These are phyloP conservation scores for Exsudoporus floridanus DNA, from an alignment of 1,284 basidiomycete genomes.

Conservation along the genomic window DNA sequence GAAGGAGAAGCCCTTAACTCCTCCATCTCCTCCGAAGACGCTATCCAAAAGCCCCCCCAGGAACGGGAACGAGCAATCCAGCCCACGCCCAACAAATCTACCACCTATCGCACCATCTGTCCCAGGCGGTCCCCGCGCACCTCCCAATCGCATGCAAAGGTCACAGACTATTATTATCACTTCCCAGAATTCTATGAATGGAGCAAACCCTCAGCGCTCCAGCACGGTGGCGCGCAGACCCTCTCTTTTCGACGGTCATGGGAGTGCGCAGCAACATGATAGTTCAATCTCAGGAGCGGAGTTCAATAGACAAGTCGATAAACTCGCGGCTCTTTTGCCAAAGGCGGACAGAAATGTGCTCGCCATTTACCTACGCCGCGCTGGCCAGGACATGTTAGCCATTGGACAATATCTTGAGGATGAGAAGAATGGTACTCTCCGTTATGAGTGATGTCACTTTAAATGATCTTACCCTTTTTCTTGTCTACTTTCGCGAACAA, in stretches of 20 bases:
- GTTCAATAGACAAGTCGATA: slow-evolving; percentile 66
- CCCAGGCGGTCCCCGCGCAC: slow-evolving; percentile 75
- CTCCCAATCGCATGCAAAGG: slow-evolving; percentile 58
- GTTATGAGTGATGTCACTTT: slow-evolving; percentile 35
- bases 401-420: slow-evolving; percentile 88
- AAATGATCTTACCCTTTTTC: background rate
- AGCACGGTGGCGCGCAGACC: slow-evolving; percentile 49
- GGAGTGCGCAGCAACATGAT: slow-evolving; percentile 9
- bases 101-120: slow-evolving; percentile 48
- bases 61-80: slow-evolving; percentile 31
- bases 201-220: slow-evolving; percentile 38
- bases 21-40: slow-evolving; percentile 38
- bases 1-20: slow-evolving; percentile 36
- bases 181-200: slow-evolving; percentile 38
- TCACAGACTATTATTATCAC: slow-evolving; percentile 63
- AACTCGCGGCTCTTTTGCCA: slow-evolving; percentile 72
- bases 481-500: slow-evolving; percentile 5
- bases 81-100: slow-evolving; percentile 41
- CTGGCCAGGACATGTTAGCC: slow-evolving; percentile 78
- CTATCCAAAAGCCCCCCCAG: slow-evolving; percentile 46
- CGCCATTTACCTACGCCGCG: slow-evolving; percentile 67
- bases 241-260: slow-evolving; percentile 45
- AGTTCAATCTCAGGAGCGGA: slow-evolving; percentile 34
- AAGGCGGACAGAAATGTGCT: slow-evolving; percentile 71
- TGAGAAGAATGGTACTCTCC: slow-evolving; percentile 72